Conservation (phyloP, 1,284 basidiomycete genomes). For the Takashimella koratensis region DNA sequence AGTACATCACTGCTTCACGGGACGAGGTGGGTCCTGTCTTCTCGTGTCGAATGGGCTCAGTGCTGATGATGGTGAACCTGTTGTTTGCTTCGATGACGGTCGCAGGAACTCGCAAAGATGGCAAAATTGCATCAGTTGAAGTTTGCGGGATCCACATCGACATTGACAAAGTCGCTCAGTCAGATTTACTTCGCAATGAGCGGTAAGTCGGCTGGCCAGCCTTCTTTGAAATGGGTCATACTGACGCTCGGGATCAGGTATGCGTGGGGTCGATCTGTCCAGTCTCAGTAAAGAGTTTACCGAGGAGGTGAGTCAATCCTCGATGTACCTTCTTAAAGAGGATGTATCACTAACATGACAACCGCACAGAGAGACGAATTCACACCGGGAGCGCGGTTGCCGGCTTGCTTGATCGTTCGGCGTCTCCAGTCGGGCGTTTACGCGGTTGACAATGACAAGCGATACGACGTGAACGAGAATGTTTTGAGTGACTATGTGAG, state of each 20-base stretch:
- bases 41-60: too few relatives aligned
- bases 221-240: not conserved
- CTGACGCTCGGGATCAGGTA: conserved; percentile 49
- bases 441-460: conserved; percentile 70
- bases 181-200: conserved; percentile 82
- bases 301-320: conserved; percentile 56
- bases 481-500: conserved; percentile 75
- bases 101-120: conserved; percentile 63
- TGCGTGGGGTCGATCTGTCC: conserved; percentile 60
- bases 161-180: conserved; percentile 73
- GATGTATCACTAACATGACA: conserved; percentile 2
- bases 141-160: conserved; percentile 90
- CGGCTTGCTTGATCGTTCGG: conserved; percentile 66
- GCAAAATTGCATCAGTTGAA: conserved; percentile 54
- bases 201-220: conserved; percentile 35
- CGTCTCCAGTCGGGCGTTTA: conserved; percentile 59
- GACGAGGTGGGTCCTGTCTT: conserved; percentile 67
- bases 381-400: conserved; percentile 75
- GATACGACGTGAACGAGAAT: conserved; percentile 57
- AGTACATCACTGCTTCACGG: conserved; percentile 75
- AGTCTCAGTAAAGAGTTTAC: conserved; percentile 60
- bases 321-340: not conserved
- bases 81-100: not conserved
- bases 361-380: conserved; percentile 59
- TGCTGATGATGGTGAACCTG: not conserved